phyloP scores from a whole-genome alignment of 2,329 filamentous ascomycete species.

The Hypocrella siamensis region DNA sequence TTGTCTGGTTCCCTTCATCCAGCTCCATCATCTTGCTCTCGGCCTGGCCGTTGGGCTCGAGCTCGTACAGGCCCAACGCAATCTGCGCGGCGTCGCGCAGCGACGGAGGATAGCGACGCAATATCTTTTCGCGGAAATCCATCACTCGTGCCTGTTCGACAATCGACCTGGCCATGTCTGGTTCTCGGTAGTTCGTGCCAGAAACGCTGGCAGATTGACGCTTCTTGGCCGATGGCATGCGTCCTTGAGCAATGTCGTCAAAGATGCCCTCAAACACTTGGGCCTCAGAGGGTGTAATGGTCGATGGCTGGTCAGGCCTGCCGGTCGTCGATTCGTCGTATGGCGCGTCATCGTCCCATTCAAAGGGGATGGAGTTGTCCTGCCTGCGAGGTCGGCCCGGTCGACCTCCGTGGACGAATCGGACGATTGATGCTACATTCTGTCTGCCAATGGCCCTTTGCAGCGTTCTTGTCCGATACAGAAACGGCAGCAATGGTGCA shows the following conservation, averaged over 20 bases:
- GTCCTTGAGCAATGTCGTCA: constrained; percentile 22
- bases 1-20: constrained; percentile 14
- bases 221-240: constrained; percentile 14
- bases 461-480: constrained; percentile 56
- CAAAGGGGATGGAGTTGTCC: constrained; percentile 35
- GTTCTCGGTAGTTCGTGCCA: not conserved
- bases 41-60: constrained; percentile 12
- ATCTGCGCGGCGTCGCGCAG: constrained; percentile 23
- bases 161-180: constrained; percentile 11
- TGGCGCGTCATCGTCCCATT: constrained; percentile 19
- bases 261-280: constrained; percentile 45
- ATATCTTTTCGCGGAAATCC: constrained; percentile 18
- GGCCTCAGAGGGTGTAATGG: constrained; percentile 42
- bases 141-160: constrained; percentile 16
- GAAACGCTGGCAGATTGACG: constrained; percentile 3
- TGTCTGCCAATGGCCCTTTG: constrained; percentile 13
- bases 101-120: constrained; percentile 21
- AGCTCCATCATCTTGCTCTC: constrained; percentile 13
- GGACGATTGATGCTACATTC: constrained; percentile 8
- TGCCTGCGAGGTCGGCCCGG: constrained; percentile 4
- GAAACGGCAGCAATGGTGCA: constrained; percentile 43
- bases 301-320: constrained; percentile 19
- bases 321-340: constrained; percentile 6
- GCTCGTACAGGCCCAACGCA: constrained; percentile 21
- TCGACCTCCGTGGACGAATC: constrained; percentile 8